Base-by-base conservation (phyloP, 805 yeast genomes). In the Jamesozyma rosinii region DNA sequence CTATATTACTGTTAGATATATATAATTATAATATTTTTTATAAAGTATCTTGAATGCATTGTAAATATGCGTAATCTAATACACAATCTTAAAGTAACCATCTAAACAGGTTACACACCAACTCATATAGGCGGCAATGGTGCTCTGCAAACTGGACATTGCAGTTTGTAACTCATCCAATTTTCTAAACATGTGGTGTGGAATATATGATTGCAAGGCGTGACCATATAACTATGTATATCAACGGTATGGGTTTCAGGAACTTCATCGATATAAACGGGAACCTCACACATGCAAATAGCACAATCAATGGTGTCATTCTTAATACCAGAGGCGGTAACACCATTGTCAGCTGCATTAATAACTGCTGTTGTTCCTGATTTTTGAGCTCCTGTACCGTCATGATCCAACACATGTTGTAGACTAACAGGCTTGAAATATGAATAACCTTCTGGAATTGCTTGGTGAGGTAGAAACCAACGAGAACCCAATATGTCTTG, bases 131-230 rank as follows among this genome's bases (percentile, higher is more conserved):
- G 95, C 2, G 97, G 97, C 34, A 90, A 66, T 19, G 86, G 75
- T 44, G 77, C 76, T 55, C 97, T 74, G 64, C 97, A 90, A 5
- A 88, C 89, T 0, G 97, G 97, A 64, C 97, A 90, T 56, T 88
- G 95, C 40, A 90, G 64, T 54, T 88, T 85, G 59, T 86, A 83
- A 59, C 80, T 76, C 96, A 90, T 87, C 97, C 97, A 90, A 48
- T 75, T 77, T 57, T 85, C 94, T 49, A 90, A 67, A 65, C 97
- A 89, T n/a, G 75, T 79, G 1, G 86, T 74, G 58, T 89, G 97
- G 74, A 88, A 90, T 9, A 87, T 77, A 60, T 89, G 97, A 35
- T 79, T 71, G 62, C 97, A 89, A 1, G 97, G 97, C 0, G 97
- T 86, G 3, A 87, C 76, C 92, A 84, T 82, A 54, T 80, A 82